These are phyloP conservation scores for Metschnikowia colocasiae DNA, from an alignment of 805 yeast genomes.

Conservation along the genomic window DNA sequence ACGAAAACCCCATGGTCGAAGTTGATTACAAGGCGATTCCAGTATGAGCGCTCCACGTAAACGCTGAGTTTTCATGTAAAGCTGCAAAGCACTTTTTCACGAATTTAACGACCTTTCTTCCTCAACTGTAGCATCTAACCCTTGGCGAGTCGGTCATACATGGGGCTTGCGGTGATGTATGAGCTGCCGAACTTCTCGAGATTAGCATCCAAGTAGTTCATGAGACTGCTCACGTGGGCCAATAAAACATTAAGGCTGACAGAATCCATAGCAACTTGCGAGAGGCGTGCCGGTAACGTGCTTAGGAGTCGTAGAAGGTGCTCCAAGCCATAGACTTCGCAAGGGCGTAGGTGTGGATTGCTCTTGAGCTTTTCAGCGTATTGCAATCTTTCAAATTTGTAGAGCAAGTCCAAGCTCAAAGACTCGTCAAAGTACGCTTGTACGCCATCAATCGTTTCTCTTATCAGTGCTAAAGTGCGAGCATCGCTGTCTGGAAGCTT, in stretches of 20 bases:
- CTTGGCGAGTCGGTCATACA: constrained; percentile 32
- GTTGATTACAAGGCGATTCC: constrained; percentile 64
- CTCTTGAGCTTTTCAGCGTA: constrained; percentile 38
- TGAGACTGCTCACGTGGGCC: constrained; percentile 50
- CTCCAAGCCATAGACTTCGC: constrained; percentile 62
- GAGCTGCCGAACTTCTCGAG: constrained; percentile 30
- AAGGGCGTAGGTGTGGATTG: constrained; percentile 6
- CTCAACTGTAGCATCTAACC: not conserved
- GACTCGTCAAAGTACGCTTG: constrained; percentile 69
- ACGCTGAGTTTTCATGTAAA: not conserved
- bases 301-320: constrained; percentile 77
- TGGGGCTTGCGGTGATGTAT: constrained; percentile 38
- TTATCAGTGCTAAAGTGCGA: constrained; percentile 29
- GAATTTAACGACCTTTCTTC: not conserved
- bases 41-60: constrained; percentile 8
- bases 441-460: constrained; percentile 71
- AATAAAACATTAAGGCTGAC: constrained; percentile 58
- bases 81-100: not conserved
- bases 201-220: constrained; percentile 49
- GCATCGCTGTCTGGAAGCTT: constrained; percentile 12
- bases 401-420: constrained; percentile 63
- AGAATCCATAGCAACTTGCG: constrained; percentile 78
- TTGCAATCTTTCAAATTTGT: constrained; percentile 76
- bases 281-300: constrained; percentile 76
- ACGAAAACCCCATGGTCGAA: constrained; percentile 61